A percentile compares a stretch with the other conserved stretches of the same genome.
phyloP scores from a whole-genome alignment of 495 filamentous ascomycete species.

The Xylona heveae region DNA sequence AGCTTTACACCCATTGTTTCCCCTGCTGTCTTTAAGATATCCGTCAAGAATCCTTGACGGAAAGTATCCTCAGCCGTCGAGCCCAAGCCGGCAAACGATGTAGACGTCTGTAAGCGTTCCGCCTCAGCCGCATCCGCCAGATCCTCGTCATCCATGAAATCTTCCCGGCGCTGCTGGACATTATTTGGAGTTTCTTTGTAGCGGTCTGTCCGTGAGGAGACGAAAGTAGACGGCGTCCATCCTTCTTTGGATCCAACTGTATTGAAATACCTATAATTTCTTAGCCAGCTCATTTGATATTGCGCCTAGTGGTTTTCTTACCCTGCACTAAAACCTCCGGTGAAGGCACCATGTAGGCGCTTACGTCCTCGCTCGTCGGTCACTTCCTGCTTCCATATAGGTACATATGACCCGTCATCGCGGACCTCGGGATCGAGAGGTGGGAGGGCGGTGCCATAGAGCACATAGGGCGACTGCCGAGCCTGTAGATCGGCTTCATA shows the following conservation, averaged over 20 bases:
- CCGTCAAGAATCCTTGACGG: conserved; percentile 40
- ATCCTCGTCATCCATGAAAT: conserved; percentile 98
- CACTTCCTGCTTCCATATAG: conserved; percentile 94
- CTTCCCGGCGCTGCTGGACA: conserved; percentile 47
- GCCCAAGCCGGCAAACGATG: conserved; percentile 59
- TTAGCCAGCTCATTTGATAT: conserved; percentile 10
- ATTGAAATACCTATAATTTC: conserved; percentile 67
- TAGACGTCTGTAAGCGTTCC: conserved; percentile 43
- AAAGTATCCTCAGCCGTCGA: conserved; percentile 34
- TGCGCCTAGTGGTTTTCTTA: conserved; percentile 21
- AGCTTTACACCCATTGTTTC: conserved; percentile 84
- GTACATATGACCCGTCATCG: conserved; percentile 87
- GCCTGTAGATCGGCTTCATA: conserved; percentile 59
- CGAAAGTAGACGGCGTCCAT: conserved; percentile 81
- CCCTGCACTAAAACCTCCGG: conserved; percentile 92
- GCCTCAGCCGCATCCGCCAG: conserved; percentile 69
- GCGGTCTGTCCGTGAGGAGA: conserved; percentile 69
- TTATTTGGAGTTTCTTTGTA: conserved; percentile 37
- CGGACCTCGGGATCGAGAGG: conserved; percentile 54
- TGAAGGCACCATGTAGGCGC: conserved; percentile 88
- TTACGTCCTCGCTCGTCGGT: conserved; percentile 83
- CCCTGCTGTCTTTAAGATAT: conserved; percentile 49
- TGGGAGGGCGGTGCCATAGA: conserved; percentile 75
- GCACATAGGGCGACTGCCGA: conserved; percentile 55
- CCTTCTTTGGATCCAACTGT: conserved; percentile 96